These are phyloP conservation scores for Barbarea vulgaris DNA, from an alignment of 345 rosid genomes.

Conservation along the genomic window DNA sequence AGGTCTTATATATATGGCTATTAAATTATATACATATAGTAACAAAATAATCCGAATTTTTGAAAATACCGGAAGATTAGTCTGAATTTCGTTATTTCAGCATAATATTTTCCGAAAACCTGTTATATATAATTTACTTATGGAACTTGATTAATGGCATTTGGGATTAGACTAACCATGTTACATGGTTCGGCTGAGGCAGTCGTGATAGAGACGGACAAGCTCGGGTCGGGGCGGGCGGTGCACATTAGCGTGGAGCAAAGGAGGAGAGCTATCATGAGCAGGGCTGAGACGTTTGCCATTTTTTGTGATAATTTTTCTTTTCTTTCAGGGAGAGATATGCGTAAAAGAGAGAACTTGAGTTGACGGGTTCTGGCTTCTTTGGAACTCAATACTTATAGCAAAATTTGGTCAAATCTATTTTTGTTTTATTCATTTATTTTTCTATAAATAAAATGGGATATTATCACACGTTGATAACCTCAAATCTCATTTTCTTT, in stretches of 20 bases:
- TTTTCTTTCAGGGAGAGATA: background rate
- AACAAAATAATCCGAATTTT: background rate
- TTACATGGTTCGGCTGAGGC: conserved; percentile 22
- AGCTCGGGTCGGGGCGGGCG: conserved; percentile 27
- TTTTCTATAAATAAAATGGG: background rate
- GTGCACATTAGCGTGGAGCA: conserved; percentile 35
- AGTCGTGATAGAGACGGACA: conserved; percentile 1
- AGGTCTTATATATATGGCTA: background rate
- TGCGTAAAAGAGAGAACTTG: background rate
- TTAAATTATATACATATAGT: background rate
- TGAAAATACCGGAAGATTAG: too few relatives aligned
- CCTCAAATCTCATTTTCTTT: background rate
- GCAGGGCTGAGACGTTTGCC: conserved; percentile 32
- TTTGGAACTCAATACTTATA: conserved; percentile 25
- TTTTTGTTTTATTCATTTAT: conserved; percentile 8
- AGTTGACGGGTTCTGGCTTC: conserved; percentile 13
- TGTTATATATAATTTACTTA: too few relatives aligned
- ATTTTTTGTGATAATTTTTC: conserved; percentile 13
- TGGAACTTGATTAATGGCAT: background rate
- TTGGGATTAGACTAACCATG: conserved; percentile 26
- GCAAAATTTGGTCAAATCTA: conserved; percentile 25
- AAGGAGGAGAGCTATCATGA: conserved; percentile 37
- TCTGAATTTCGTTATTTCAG: background rate
- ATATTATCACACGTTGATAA: conserved; percentile 25
- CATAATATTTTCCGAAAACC: too few relatives aligned